These are phyloP conservation scores for Diplocarpon mali DNA, from an alignment of 2,329 filamentous ascomycete species.

Conservation along the genomic window DNA sequence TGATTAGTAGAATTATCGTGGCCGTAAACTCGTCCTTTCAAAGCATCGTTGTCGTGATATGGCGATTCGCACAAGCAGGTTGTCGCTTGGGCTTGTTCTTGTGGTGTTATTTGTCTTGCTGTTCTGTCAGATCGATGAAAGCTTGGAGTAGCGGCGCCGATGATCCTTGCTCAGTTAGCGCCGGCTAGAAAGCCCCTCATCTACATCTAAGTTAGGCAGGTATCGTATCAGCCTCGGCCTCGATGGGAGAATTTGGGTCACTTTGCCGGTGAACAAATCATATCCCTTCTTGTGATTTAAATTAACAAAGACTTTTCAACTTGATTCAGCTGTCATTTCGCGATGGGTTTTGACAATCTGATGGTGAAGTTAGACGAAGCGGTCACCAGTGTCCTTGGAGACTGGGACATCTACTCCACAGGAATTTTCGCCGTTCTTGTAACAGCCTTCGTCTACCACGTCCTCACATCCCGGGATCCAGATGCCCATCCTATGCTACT, in stretches of 20 bases:
- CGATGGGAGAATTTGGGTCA: too few relatives aligned
- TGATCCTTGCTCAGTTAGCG: conserved; percentile 4
- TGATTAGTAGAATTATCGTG: conserved; percentile 21
- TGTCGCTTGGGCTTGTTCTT: neutral
- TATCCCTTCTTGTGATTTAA: neutral
- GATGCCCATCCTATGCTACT: conserved; percentile 89
- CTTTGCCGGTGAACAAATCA: too few relatives aligned
- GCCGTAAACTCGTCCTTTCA: conserved; percentile 7
- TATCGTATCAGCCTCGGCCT: conserved; percentile 12
- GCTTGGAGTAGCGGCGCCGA: conserved; percentile 7
- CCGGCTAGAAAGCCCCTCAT: neutral
- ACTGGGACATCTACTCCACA: conserved; percentile 78
- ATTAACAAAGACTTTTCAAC: neutral
- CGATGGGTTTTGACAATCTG: conserved; percentile 34
- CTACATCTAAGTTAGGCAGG: neutral
- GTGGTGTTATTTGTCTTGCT: conserved; percentile 6
- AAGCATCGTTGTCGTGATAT: conserved; percentile 15
- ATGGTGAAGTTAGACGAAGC: conserved; percentile 61
- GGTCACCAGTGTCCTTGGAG: conserved; percentile 56
- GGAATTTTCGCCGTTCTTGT: conserved; percentile 56
- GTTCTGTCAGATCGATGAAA: conserved; percentile 5
- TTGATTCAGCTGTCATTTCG: conserved; percentile 6
- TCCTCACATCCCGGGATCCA: conserved; percentile 64
- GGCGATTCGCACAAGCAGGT: neutral
- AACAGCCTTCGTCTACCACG: conserved; percentile 56